Percentiles rank a stretch among this genome's conserved stretches.
Evolutionary conservation across 768 basidiomycete species (phyloP).

Genomic region (Leccinum variicolor): DNA sequence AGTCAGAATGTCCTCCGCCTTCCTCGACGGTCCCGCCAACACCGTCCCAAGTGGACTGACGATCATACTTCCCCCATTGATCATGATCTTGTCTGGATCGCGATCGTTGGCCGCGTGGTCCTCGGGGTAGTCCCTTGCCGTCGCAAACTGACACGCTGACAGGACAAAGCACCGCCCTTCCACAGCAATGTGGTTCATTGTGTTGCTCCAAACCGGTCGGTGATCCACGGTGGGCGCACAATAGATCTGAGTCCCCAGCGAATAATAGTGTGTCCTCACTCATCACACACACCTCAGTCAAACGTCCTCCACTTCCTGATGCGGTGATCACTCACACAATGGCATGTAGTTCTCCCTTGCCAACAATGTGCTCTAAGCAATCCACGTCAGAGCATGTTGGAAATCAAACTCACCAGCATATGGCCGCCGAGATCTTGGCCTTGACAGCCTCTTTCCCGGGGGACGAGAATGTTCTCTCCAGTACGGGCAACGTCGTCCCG

Average conservation of each 20-base stretch:
- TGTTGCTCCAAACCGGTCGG: slow-evolving; percentile 51
- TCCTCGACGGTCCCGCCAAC: slow-evolving; percentile 56
- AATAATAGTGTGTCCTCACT: slow-evolving; percentile 62
- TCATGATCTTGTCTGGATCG: slow-evolving; percentile 49
- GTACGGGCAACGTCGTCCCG: slow-evolving; percentile 49
- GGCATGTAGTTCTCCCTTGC: slow-evolving; percentile 72
- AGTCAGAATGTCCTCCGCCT: slow-evolving; percentile 50
- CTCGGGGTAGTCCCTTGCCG: slow-evolving; percentile 50
- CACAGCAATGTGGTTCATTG: slow-evolving; percentile 61
- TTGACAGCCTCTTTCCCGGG: slow-evolving; percentile 22
- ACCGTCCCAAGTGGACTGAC: slow-evolving; percentile 54
- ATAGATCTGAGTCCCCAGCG: slow-evolving; percentile 55
- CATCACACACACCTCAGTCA: slow-evolving; percentile 1
- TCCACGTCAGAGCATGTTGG: not conserved
- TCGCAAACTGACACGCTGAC: slow-evolving; percentile 57
- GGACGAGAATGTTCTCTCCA: slow-evolving; percentile 38
- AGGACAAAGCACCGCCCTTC: slow-evolving; percentile 72
- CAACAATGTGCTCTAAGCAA: not conserved
- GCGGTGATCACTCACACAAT: slow-evolving; percentile 39
- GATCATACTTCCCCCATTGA: slow-evolving; percentile 61
- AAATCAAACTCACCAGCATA: slow-evolving; percentile 48
- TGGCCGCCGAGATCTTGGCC: slow-evolving; percentile 52
- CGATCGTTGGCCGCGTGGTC: slow-evolving; percentile 43
- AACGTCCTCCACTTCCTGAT: not conserved
- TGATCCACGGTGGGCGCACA: slow-evolving; percentile 67